Conservation (phyloP, 1,284 basidiomycete species). For the Malassezia japonica region DNA sequence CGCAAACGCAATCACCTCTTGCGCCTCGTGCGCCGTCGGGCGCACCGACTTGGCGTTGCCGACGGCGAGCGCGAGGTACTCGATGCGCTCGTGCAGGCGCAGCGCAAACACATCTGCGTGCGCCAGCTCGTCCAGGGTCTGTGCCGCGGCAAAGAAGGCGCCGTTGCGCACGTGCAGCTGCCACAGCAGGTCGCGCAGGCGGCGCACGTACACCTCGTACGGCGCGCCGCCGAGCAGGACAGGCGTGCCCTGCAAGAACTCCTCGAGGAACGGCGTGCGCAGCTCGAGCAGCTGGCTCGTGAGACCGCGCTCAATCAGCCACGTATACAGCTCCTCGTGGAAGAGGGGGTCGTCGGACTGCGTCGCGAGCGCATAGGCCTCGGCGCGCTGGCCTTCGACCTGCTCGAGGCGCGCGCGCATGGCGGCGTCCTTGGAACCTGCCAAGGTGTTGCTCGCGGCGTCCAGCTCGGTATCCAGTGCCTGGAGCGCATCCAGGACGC, state of each 20-base stretch:
- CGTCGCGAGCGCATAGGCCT: conserved; percentile 55
- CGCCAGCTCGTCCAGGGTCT: conserved; percentile 74
- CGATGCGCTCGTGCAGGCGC: conserved; percentile 37
- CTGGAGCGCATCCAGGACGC: conserved; percentile 59
- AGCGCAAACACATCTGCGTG: conserved; percentile 64
- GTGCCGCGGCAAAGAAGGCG: conserved; percentile 72
- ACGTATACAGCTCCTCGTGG: conserved; percentile 87
- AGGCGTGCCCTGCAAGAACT: conserved; percentile 74
- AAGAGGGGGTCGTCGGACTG: conserved; percentile 80
- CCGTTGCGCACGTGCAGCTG: conserved; percentile 68
- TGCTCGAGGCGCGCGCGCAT: conserved; percentile 29
- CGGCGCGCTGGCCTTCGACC: conserved; percentile 37
- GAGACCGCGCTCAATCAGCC: conserved; percentile 69
- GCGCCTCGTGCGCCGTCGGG: conserved; percentile 56
- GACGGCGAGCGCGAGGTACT: conserved; percentile 60
- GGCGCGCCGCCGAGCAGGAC: conserved; percentile 55
- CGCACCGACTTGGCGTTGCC: conserved; percentile 69
- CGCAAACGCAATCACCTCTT: conserved; percentile 78
- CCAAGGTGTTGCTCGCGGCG: conserved; percentile 23
- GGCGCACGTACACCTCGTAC: conserved; percentile 19
- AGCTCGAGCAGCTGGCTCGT: conserved; percentile 68
- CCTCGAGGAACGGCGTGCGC: conserved; percentile 70
- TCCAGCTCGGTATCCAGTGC: conserved; percentile 60
- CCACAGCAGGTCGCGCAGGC: conserved; percentile 78
- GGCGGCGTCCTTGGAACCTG: conserved; percentile 21